Percentiles rank a stretch among this genome's conserved stretches.
Conservation (phyloP, 345 rosid species). For the Corchorus olitorius region DNA sequence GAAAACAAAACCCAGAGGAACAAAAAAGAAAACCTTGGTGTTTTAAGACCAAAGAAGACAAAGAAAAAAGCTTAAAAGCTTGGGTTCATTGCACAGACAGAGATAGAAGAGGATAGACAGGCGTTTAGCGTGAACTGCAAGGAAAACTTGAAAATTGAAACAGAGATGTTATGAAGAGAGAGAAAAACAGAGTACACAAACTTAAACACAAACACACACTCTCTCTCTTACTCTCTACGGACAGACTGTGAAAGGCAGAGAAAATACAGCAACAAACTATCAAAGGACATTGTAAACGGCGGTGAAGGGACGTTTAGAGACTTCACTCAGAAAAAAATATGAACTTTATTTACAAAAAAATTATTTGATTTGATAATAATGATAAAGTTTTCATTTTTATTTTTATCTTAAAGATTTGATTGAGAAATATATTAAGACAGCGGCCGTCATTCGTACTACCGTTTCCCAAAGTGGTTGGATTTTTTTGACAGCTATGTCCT, state of each 20-base stretch:
- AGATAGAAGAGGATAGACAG: slow-evolving; percentile 41
- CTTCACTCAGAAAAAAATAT: not conserved
- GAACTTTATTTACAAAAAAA: too few relatives aligned
- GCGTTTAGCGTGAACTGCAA: slow-evolving; percentile 79
- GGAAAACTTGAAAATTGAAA: slow-evolving; percentile 44
- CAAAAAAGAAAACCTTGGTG: not conserved
- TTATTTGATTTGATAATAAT: not conserved
- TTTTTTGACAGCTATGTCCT: slow-evolving; percentile 10
- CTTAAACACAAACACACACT: not conserved
- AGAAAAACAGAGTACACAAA: slow-evolving; percentile 17
- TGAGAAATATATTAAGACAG: slow-evolving; percentile 1
- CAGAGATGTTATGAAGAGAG: slow-evolving; percentile 66
- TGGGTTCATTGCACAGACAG: slow-evolving; percentile 26
- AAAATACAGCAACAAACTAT: not conserved
- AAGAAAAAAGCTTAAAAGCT: slow-evolving; percentile 14
- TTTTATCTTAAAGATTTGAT: not conserved
- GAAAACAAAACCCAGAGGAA: not conserved
- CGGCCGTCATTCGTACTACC: slow-evolving; percentile 61
- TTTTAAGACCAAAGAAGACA: not conserved
- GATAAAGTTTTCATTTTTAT: not conserved
- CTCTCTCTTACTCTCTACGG: not conserved
- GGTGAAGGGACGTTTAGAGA: slow-evolving; percentile 63
- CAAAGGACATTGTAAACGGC: slow-evolving; percentile 54
- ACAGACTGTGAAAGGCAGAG: slow-evolving; percentile 26
- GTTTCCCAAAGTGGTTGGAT: slow-evolving; percentile 42